Evolutionary conservation across 108 stramenopile species (phyloP).

Genomic region (Cylindrotheca fusiformis): DNA sequence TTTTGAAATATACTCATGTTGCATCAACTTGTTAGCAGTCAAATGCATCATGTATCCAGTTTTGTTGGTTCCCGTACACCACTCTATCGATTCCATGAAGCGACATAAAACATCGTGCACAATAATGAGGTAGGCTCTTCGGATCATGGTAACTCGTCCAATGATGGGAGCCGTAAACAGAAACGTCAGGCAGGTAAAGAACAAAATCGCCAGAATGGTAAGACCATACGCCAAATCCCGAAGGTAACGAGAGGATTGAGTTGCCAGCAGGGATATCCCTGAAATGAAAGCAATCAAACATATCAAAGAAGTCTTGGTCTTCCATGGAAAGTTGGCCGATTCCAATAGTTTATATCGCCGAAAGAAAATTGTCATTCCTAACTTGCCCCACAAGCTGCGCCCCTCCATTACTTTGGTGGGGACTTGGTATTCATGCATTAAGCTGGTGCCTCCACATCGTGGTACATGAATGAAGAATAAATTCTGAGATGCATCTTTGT

Average conservation of each 20-base stretch:
- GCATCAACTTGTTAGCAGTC: constrained; percentile 49
- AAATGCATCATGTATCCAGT: constrained; percentile 64
- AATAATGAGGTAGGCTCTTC: constrained; percentile 52
- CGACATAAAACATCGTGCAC: constrained; percentile 47
- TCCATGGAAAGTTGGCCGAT: constrained; percentile 53
- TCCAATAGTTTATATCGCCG: constrained; percentile 48
- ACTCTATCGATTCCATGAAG: constrained; percentile 37
- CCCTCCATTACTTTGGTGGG: constrained; percentile 40
- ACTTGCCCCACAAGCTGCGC: constrained; percentile 12
- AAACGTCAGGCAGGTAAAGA: constrained; percentile 44
- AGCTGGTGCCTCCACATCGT: constrained; percentile 55
- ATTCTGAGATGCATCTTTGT: constrained; percentile 5
- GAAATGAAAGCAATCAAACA: constrained; percentile 10
- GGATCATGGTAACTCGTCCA: constrained; percentile 35
- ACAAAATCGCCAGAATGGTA: background rate
- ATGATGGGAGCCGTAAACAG: constrained; percentile 58
- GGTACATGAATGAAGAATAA: constrained; percentile 68
- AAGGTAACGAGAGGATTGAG: background rate
- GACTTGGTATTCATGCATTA: constrained; percentile 52
- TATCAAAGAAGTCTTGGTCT: constrained; percentile 21
- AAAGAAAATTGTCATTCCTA: constrained; percentile 58
- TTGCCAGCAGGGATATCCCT: background rate
- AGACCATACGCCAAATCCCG: background rate
- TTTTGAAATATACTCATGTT: constrained; percentile 47
- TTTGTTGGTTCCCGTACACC: constrained; percentile 55